Evolutionary conservation across 441 rosid genomes (phyloP), one percentile per base, ranked within the genome.

Genomic region (Dalechampia spathulata): DNA sequence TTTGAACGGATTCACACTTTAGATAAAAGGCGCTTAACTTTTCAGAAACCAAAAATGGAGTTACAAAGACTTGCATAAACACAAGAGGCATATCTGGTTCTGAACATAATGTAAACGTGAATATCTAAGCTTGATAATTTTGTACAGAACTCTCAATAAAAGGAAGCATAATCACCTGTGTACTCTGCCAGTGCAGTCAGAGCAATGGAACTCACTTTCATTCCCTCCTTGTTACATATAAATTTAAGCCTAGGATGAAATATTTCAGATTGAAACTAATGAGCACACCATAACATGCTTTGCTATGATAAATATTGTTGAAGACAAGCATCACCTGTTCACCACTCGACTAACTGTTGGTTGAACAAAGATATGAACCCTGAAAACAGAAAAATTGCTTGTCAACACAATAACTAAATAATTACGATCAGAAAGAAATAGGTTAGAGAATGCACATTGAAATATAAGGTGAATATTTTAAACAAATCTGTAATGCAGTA

Each of bases 331-430:
- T 82, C 56, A 94, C 99, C 99, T 90, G 88, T 78, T 90, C 62
- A 86, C 98, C 52, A 87, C 84, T 57, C 98, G 94, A 67, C 75
- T 83, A 61, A 86, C 75, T 38, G 99, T 81, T 52, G 99, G 99
- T 69, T 78, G 99, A 62, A 83, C 86, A 75, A 94, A 90, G 68
- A 78, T 62, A 73, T 86, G 97, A 75, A 94, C 88, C 95, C 99
- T 94, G 90, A 37, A 34, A 63, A 61, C 60, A 39, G 44, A 65
- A 5, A 6, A 62, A 38, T 6, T 30, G 68, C 28, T 44, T 48
- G 47, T 73, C 60, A 66, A 26, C n/a, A 15, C 17, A 19, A 19
- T 21, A 17, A 12, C 15, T 55, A 16, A 26, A 21, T 19, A 20
- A 14, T n/a, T n/a, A n/a, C n/a, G n/a, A n/a, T n/a, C n/a, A n/a